These are phyloP conservation scores for Ceratocystis huliohia DNA, from an alignment of 2,329 filamentous ascomycete species.

Conservation along the genomic window DNA sequence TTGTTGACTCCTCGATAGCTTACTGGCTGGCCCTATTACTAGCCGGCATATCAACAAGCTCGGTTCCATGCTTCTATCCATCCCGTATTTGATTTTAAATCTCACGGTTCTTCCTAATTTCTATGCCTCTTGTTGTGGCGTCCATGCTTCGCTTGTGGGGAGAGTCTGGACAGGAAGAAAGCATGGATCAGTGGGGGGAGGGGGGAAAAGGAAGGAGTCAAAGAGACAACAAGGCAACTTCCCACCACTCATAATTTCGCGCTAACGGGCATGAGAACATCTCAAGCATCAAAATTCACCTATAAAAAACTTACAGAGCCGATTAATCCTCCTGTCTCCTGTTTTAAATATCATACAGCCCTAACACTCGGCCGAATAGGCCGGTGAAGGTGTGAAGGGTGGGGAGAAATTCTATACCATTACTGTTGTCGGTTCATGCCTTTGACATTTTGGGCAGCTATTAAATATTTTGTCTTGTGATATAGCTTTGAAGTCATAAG, in stretches of 20 bases:
- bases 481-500: background rate
- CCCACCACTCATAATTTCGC: background rate
- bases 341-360: background rate
- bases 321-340: background rate
- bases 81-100: background rate
- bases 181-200: background rate
- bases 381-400: background rate
- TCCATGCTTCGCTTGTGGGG: background rate
- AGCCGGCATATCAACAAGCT: background rate
- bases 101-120: background rate
- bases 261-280: background rate
- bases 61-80: background rate
- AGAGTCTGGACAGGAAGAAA: background rate
- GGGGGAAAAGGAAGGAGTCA: background rate
- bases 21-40: background rate
- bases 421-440: background rate
- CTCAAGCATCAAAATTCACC: background rate
- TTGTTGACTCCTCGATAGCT: background rate
- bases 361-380: background rate
- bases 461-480: background rate
- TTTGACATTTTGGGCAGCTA: background rate
- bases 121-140: background rate
- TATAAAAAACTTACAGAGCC: background rate
- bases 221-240: background rate
- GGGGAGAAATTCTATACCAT: background rate